Evolutionary conservation across 768 basidiomycete genomes (phyloP).

Genomic region (Suillus paluster): DNA sequence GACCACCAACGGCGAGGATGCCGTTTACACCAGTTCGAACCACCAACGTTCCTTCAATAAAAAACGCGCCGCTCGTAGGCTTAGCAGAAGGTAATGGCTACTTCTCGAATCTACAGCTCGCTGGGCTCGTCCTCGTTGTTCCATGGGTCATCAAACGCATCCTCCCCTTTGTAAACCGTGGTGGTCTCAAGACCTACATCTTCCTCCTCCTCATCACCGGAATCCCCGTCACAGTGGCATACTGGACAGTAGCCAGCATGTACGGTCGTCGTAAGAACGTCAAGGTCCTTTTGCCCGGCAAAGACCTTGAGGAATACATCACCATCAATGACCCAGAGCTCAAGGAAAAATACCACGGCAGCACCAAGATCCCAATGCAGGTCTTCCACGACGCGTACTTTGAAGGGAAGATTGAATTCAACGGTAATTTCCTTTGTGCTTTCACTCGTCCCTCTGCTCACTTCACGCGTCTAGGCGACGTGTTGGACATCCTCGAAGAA

Average conservation of each 20-base stretch:
- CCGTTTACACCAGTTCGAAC: constrained; percentile 54
- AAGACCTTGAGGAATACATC: constrained; percentile 88
- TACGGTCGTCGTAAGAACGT: constrained; percentile 84
- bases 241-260: constrained; percentile 89
- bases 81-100: constrained; percentile 85
- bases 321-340: constrained; percentile 85
- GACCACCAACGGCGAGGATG: constrained; percentile 29
- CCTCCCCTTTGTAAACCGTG: constrained; percentile 80
- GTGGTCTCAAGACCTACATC: constrained; percentile 85
- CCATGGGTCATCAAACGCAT: constrained; percentile 86
- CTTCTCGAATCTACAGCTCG: constrained; percentile 84
- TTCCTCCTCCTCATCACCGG: constrained; percentile 79
- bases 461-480: constrained; percentile 64
- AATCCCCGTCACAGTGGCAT: constrained; percentile 76
- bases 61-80: constrained; percentile 82
- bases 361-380: constrained; percentile 97
- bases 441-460: constrained; percentile 2
- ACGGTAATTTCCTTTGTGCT: constrained; percentile 56
- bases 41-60: constrained; percentile 77
- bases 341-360: constrained; percentile 77
- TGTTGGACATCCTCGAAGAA: constrained; percentile 91
- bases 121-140: constrained; percentile 72
- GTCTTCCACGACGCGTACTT: constrained; percentile 97
- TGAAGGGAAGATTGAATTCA: constrained; percentile 94
- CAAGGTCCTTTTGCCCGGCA: constrained; percentile 83